phyloP scores from a whole-genome alignment of 805 yeast genomes.

The Starmera pachycereana region DNA sequence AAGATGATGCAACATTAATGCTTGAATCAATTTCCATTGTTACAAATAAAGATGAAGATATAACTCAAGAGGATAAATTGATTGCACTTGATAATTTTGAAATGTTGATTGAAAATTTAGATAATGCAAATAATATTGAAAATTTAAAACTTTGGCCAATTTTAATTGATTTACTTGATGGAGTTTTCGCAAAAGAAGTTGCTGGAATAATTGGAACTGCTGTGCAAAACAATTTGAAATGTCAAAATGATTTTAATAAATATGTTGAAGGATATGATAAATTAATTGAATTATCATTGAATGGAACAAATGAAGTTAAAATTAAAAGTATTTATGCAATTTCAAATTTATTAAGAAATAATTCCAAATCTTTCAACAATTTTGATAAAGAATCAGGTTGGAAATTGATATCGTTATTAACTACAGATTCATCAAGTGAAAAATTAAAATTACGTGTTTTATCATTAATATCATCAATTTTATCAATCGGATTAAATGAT shows the following conservation, averaged over 20 bases:
- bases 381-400: slow-evolving; percentile 60
- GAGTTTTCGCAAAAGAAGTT: slow-evolving; percentile 43
- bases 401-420: slow-evolving; percentile 30
- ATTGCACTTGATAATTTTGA: slow-evolving; percentile 86
- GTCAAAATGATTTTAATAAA: slow-evolving; percentile 58
- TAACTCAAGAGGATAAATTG: slow-evolving; percentile 51
- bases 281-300: slow-evolving; percentile 31
- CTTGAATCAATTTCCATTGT: slow-evolving; percentile 44
- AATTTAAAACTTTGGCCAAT: slow-evolving; percentile 75
- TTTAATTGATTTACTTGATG: slow-evolving; percentile 42
- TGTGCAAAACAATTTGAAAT: slow-evolving; percentile 76
- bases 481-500: slow-evolving; percentile 39
- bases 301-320: slow-evolving; percentile 21
- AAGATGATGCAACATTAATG: slow-evolving; percentile 89
- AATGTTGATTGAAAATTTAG: slow-evolving; percentile 86
- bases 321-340: slow-evolving; percentile 72
- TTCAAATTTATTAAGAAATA: slow-evolving; percentile 64
- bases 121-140: slow-evolving; percentile 89
- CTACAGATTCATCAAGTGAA: slow-evolving; percentile 14
- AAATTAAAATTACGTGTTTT: slow-evolving; percentile 43
- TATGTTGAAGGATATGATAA: slow-evolving; percentile 36
- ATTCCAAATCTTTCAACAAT: slow-evolving; percentile 37
- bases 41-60: slow-evolving; percentile 44
- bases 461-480: slow-evolving; percentile 47
- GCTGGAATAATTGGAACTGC: slow-evolving; percentile 82